Conservation (phyloP, 2,329 filamentous ascomycete genomes). For the Lasiodiplodia citricola region DNA sequence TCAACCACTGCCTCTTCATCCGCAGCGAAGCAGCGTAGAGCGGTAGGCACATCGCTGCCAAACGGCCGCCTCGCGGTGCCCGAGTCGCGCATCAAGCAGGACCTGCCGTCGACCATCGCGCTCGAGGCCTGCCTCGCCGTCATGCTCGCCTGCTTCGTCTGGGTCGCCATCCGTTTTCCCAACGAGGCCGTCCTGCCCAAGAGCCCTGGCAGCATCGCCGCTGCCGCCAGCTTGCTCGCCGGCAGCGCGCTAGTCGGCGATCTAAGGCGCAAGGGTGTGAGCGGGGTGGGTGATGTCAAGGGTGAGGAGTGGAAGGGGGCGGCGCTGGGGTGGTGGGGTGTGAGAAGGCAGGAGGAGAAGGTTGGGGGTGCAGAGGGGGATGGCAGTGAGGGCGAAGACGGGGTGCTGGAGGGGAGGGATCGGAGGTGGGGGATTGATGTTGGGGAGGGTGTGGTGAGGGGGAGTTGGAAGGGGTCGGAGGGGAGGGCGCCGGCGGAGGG, state of each 20-base stretch:
- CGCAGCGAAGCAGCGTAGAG: not conserved
- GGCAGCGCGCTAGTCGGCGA: not conserved
- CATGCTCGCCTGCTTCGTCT: not conserved
- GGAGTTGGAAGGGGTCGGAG: constrained; percentile 10
- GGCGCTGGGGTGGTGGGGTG: constrained; percentile 11
- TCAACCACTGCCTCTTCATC: not conserved
- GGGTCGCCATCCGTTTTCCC: not conserved
- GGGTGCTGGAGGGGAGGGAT: not conserved
- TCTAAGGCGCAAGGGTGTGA: not conserved
- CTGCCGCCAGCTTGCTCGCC: not conserved
- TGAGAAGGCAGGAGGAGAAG: not conserved
- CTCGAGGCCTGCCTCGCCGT: not conserved
- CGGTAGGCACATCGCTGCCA: not conserved
- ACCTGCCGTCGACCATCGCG: not conserved
- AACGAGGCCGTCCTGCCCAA: constrained; percentile 7
- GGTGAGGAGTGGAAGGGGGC: not conserved
- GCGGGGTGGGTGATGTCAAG: not conserved
- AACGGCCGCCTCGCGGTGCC: not conserved
- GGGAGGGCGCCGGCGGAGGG: not conserved
- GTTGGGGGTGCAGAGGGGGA: not conserved
- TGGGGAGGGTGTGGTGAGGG: not conserved
- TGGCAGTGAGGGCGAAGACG: not conserved
- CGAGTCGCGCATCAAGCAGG: not conserved
- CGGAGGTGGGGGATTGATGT: constrained; percentile 24
- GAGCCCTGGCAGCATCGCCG: constrained; percentile 10